A percentile compares a stretch with the other conserved stretches of the same genome.
Evolutionary conservation across 2,329 filamentous ascomycete genomes (phyloP).

Genomic region (Monilinia aucupariae): DNA sequence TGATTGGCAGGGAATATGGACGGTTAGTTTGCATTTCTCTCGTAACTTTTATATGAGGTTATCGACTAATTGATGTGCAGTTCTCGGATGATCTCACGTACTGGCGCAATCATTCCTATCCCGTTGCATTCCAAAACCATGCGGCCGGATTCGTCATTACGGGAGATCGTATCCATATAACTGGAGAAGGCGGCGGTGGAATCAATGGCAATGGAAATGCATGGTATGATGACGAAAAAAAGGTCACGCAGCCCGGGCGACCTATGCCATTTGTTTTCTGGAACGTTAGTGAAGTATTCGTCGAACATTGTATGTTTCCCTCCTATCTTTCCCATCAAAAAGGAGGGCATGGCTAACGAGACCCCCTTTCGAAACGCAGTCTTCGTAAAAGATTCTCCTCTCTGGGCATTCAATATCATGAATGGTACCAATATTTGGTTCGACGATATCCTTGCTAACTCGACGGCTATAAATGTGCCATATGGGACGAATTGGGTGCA

Average conservation of each 20-base stretch:
- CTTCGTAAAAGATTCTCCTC: conserved; percentile 44
- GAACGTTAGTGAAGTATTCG: conserved; percentile 50
- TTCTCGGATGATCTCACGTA: conserved; percentile 48
- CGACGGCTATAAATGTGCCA: conserved; percentile 45
- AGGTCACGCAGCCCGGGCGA: conserved; percentile 43
- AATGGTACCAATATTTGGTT: conserved; percentile 50
- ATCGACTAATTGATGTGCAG: conserved; percentile 24
- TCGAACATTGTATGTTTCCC: conserved; percentile 40
- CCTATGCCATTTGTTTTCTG: conserved; percentile 55
- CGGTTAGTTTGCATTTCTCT: conserved; percentile 32
- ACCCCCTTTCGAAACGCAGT: conserved; percentile 28
- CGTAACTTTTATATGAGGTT: neutral
- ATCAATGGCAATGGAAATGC: conserved; percentile 50
- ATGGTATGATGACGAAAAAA: conserved; percentile 48
- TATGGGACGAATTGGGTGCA: conserved; percentile 50
- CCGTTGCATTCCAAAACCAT: conserved; percentile 51
- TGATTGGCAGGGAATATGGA: conserved; percentile 49
- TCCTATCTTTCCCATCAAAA: neutral
- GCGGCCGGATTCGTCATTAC: conserved; percentile 47
- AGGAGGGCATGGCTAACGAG: neutral
- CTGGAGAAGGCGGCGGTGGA: conserved; percentile 48
- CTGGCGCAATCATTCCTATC: conserved; percentile 50
- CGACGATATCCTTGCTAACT: conserved; percentile 47
- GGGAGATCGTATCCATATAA: conserved; percentile 46
- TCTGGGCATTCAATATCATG: conserved; percentile 54